Conservation (phyloP, 441 rosid genomes). For the Populus hybrid region DNA sequence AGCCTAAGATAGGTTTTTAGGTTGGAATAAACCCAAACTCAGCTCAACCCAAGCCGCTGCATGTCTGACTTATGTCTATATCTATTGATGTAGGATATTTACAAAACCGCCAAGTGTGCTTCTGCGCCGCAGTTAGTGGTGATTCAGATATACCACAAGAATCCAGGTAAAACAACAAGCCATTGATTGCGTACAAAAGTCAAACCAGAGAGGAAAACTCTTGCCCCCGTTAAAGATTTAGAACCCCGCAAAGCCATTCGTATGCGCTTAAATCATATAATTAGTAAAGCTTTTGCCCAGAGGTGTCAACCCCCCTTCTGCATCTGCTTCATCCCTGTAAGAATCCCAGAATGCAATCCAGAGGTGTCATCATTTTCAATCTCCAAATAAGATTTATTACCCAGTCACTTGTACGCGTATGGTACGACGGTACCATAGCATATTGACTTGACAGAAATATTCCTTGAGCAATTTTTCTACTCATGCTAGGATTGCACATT, state of each 20-base stretch:
- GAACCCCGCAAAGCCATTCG: constrained; percentile 1
- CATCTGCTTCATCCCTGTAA: not conserved
- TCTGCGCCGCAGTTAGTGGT: not conserved
- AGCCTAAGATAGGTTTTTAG: too few relatives aligned
- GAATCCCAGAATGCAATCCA: not conserved
- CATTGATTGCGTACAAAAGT: not conserved
- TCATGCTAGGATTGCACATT: too few relatives aligned
- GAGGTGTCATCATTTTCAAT: not conserved
- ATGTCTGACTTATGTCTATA: too few relatives aligned
- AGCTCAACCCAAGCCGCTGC: too few relatives aligned
- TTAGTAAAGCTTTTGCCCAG: not conserved
- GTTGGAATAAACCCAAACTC: too few relatives aligned
- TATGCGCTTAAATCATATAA: too few relatives aligned
- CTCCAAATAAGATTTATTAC: not conserved
- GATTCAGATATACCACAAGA: not conserved
- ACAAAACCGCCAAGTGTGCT: too few relatives aligned
- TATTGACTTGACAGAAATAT: too few relatives aligned
- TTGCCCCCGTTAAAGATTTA: not conserved
- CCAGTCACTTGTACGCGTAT: not conserved
- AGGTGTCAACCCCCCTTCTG: not conserved
- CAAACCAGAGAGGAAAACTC: not conserved
- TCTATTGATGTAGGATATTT: too few relatives aligned
- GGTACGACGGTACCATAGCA: too few relatives aligned
- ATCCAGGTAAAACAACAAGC: not conserved
- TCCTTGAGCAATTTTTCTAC: too few relatives aligned